Percentiles rank a stretch among this genome's conserved stretches.
phyloP scores from a whole-genome alignment of 2,329 filamentous ascomycete genomes.

The Aspergillus aculeatinus region DNA sequence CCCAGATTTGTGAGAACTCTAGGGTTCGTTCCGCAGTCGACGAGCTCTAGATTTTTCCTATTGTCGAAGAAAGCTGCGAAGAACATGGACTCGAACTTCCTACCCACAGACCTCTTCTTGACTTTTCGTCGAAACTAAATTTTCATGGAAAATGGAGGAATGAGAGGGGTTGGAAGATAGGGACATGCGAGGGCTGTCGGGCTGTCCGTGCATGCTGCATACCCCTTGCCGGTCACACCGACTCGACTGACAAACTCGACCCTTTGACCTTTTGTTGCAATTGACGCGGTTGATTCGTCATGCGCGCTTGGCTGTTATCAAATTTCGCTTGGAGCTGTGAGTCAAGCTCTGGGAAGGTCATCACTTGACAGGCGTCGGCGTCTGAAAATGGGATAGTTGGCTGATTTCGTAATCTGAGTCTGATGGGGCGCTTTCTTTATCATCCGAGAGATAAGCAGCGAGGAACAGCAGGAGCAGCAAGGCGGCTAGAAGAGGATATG shows the following conservation, averaged over 20 bases:
- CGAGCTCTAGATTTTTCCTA: not conserved
- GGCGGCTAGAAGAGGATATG: not conserved
- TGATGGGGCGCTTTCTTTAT: not conserved
- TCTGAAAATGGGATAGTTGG: not conserved
- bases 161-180: not conserved
- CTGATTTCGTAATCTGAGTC: not conserved
- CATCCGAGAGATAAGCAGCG: slow-evolving; percentile 6
- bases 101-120: not conserved
- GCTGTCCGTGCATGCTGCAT: slow-evolving; percentile 9
- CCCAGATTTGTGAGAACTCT: not conserved
- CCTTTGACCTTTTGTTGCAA: slow-evolving; percentile 1
- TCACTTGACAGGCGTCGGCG: slow-evolving; percentile 3
- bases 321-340: not conserved
- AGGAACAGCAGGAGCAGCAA: not conserved
- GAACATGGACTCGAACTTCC: not conserved
- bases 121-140: not conserved
- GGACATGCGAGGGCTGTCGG: not conserved
- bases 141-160: not conserved
- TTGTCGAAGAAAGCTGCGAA: not conserved
- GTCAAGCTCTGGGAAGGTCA: not conserved
- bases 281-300: not conserved
- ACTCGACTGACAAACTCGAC: not conserved
- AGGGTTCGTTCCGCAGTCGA: not conserved
- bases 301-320: not conserved
- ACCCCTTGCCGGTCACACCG: slow-evolving; percentile 9